These are phyloP conservation scores for Quercus dentata DNA, from an alignment of 306 rosid genomes.

Conservation along the genomic window DNA sequence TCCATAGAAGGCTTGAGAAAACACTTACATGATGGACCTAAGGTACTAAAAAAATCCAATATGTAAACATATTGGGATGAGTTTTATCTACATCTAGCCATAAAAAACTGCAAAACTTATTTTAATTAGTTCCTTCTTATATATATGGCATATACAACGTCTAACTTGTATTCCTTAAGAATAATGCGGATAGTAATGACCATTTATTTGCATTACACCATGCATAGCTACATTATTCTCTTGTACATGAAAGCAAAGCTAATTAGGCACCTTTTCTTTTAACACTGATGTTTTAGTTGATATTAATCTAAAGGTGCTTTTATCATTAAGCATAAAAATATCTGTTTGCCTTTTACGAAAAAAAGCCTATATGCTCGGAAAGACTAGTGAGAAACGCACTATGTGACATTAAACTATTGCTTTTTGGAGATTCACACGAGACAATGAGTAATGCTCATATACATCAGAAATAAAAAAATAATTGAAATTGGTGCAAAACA, in stretches of 20 bases:
- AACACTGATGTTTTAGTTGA: too few species aligned
- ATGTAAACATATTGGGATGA: too few species aligned
- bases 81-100: too few species aligned
- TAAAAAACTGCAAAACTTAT: too few species aligned
- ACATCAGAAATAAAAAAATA: too few species aligned
- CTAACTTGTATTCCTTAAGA: too few species aligned
- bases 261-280: neutral
- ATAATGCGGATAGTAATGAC: neutral
- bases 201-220: neutral
- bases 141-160: too few species aligned
- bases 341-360: neutral
- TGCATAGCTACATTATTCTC: neutral
- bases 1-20: too few species aligned
- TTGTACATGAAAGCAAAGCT: neutral
- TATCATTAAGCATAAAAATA: constrained; percentile 8
- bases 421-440: constrained; percentile 3
- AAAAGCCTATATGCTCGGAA: constrained; percentile 31
- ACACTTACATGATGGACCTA: too few species aligned
- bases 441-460: neutral
- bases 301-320: neutral
- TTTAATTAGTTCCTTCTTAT: too few species aligned
- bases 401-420: constrained; percentile 20
- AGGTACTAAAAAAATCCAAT: too few species aligned
- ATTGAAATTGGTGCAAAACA: too few species aligned
- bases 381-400: constrained; percentile 19